These are phyloP conservation scores for Crithidia thermophila DNA, from an alignment of 208 protist species.

Conservation along the genomic window DNA sequence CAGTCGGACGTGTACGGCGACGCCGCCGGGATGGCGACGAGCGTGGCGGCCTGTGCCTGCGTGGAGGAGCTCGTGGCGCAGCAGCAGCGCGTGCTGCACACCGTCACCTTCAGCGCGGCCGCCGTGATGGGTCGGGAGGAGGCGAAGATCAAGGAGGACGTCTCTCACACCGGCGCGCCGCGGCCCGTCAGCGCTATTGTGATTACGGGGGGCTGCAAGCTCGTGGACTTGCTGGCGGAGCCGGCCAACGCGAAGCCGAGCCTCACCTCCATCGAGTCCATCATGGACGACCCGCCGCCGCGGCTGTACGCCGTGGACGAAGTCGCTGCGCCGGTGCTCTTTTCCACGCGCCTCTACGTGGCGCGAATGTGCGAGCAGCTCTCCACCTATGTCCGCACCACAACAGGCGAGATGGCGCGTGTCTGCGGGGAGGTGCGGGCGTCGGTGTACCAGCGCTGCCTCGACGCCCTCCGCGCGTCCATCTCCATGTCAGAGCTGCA, in stretches of 20 bases:
- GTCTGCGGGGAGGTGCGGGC: constrained; percentile 2
- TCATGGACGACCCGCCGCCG: not conserved
- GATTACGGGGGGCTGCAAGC: constrained; percentile 18
- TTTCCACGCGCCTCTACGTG: constrained; percentile 55
- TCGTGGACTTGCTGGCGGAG: constrained; percentile 27
- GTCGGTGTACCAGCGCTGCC: constrained; percentile 10
- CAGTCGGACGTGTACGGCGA: constrained; percentile 38
- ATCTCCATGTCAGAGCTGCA: constrained; percentile 33
- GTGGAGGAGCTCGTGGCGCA: constrained; percentile 33
- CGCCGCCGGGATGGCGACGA: constrained; percentile 11
- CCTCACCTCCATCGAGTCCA: not conserved
- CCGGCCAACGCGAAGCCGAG: not conserved
- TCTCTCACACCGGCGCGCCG: constrained; percentile 6
- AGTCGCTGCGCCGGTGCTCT: constrained; percentile 55
- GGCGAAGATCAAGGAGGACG: constrained; percentile 21
- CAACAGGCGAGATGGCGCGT: constrained; percentile 4
- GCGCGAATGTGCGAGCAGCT: constrained; percentile 73
- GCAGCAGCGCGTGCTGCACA: constrained; percentile 30
- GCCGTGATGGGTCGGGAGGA: constrained; percentile 18
- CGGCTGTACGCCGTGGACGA: constrained; percentile 43
- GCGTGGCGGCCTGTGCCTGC: constrained; percentile 11
- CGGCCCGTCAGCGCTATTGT: constrained; percentile 15
- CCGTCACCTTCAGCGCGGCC: constrained; percentile 18
- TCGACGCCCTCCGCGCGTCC: constrained; percentile 24
- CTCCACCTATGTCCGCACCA: constrained; percentile 24